A percentile compares a stretch with the other conserved stretches of the same genome.
Evolutionary conservation across 2,329 filamentous ascomycete genomes (phyloP).

Genomic region (Chrysoporthe deuterocubensis): DNA sequence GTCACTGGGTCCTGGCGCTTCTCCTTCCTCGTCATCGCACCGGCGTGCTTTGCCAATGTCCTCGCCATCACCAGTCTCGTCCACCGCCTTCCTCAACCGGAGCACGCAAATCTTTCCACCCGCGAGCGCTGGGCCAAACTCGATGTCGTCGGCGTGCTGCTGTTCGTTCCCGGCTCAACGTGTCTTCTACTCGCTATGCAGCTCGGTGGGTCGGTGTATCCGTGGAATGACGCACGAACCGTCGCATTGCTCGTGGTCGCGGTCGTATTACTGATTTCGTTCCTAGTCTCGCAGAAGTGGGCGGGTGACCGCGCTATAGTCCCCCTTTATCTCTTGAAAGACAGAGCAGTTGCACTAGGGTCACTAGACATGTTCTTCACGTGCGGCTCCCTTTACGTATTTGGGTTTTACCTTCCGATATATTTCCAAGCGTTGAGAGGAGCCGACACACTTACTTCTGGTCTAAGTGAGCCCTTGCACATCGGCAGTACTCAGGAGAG

Average conservation of each 20-base stretch:
- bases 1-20: constrained; percentile 2
- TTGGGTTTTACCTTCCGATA: constrained; percentile 57
- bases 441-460: constrained; percentile 55
- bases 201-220: background rate
- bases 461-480: constrained; percentile 42
- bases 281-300: constrained; percentile 49
- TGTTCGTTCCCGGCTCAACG: background rate
- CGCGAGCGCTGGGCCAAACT: background rate
- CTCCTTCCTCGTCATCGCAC: constrained; percentile 7
- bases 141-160: background rate
- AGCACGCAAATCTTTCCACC: background rate
- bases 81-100: background rate
- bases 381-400: constrained; percentile 53
- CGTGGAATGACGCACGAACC: background rate
- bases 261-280: constrained; percentile 49
- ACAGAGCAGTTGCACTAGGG: constrained; percentile 44
- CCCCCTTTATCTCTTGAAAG: constrained; percentile 50
- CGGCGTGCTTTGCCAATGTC: background rate
- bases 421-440: constrained; percentile 60
- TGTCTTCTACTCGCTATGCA: background rate
- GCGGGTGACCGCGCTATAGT: constrained; percentile 52
- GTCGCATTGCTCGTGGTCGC: background rate
- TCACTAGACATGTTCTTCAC: constrained; percentile 52
- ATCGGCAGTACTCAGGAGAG: background rate
- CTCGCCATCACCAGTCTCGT: background rate